phyloP scores from a whole-genome alignment of 768 basidiomycete species.

The Trametes elegans region DNA sequence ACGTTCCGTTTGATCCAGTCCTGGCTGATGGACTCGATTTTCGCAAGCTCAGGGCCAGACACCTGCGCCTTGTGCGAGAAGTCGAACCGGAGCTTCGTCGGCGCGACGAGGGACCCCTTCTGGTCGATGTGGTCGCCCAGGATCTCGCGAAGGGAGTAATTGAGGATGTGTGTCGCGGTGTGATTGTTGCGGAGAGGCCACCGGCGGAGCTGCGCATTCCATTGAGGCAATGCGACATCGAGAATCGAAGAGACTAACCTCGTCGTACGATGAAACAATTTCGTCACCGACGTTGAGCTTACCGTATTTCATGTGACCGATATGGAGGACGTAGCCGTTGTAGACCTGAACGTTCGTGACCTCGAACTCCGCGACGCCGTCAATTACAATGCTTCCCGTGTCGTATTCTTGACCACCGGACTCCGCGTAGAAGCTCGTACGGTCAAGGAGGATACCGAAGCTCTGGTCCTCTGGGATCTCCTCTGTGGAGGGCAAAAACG shows the following conservation, averaged over 20 bases:
- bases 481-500: slow-evolving; percentile 67
- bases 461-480: slow-evolving; percentile 59
- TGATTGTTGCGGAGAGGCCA: slow-evolving; percentile 98
- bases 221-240: background rate
- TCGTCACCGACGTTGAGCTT: slow-evolving; percentile 72
- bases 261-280: slow-evolving; percentile 90
- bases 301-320: slow-evolving; percentile 89
- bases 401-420: slow-evolving; percentile 97
- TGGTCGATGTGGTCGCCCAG: slow-evolving; percentile 98
- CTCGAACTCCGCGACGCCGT: slow-evolving; percentile 88
- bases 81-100: slow-evolving; percentile 94
- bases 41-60: slow-evolving; percentile 65
- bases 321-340: slow-evolving; percentile 94
- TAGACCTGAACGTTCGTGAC: slow-evolving; percentile 92
- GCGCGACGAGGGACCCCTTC: slow-evolving; percentile 95
- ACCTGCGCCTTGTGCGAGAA: slow-evolving; percentile 96
- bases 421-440: slow-evolving; percentile 96
- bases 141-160: slow-evolving; percentile 87
- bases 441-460: slow-evolving; percentile 88
- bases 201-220: slow-evolving; percentile 68
- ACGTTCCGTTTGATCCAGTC: slow-evolving; percentile 93
- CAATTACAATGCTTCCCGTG: slow-evolving; percentile 92
- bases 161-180: slow-evolving; percentile 97
- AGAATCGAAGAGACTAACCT: slow-evolving; percentile 47
- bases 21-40: slow-evolving; percentile 80